Evolutionary conservation across 2,329 filamentous ascomycete species (phyloP).

Genomic region (Colletotrichum lupini): DNA sequence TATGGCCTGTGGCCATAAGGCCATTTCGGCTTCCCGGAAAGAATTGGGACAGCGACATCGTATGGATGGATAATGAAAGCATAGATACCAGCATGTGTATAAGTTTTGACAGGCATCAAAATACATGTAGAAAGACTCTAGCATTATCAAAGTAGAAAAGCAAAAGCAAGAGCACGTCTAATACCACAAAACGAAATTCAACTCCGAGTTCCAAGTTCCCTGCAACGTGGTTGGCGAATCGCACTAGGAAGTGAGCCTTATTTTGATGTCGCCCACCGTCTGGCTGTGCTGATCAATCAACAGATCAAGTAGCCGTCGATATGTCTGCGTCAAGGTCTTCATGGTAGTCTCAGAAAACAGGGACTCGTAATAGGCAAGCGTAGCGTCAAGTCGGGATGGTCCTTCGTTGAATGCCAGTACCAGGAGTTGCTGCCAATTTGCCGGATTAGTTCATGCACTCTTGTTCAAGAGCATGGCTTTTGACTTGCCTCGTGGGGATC

Average conservation of each 20-base stretch:
- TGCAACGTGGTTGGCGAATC: neutral
- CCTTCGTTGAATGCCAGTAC: constrained; percentile 20
- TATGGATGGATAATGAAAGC: neutral
- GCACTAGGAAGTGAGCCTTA: neutral
- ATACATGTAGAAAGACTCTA: neutral
- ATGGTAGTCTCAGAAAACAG: neutral
- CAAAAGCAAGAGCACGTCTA: neutral
- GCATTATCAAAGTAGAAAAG: neutral
- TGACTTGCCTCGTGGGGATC: constrained; percentile 22
- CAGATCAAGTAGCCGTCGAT: neutral
- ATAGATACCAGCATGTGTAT: neutral
- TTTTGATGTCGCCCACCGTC: constrained; percentile 13
- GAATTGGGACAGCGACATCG: neutral
- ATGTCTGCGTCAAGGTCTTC: neutral
- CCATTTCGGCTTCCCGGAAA: neutral
- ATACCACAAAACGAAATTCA: neutral
- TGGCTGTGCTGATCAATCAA: neutral
- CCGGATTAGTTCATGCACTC: neutral
- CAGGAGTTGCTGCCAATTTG: neutral
- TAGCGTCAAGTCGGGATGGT: neutral
- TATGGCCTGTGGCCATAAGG: constrained; percentile 44
- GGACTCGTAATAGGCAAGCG: constrained; percentile 20
- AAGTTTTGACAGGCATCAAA: neutral
- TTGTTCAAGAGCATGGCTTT: neutral
- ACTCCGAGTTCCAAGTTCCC: neutral